These are phyloP conservation scores for Globisporangium alternatum DNA, from an alignment of 352 stramenopile species.

Conservation along the genomic window DNA sequence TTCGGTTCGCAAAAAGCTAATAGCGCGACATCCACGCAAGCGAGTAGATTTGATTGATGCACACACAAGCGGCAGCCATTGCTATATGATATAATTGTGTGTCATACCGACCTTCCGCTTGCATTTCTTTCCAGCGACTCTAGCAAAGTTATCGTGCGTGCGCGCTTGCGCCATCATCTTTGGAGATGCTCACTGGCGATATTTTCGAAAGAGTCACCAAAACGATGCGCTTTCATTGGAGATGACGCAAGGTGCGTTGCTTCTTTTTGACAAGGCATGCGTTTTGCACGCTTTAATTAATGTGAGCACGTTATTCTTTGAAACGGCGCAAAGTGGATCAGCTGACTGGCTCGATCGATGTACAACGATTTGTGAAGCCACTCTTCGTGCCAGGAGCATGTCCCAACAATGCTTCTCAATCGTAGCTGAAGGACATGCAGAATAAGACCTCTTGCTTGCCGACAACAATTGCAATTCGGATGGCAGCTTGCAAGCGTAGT, in stretches of 20 bases:
- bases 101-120: background rate
- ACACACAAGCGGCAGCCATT: background rate
- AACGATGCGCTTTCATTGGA: too few relatives aligned
- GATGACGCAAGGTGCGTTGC: too few relatives aligned
- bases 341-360: background rate
- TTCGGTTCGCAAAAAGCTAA: background rate
- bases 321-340: conserved; percentile 5
- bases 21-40: too few relatives aligned
- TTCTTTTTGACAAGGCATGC: too few relatives aligned
- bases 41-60: background rate
- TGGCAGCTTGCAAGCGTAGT: too few relatives aligned
- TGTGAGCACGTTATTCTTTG: background rate
- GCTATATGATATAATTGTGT: background rate
- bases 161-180: background rate
- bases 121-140: conserved; percentile 3
- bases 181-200: too few relatives aligned
- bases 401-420: background rate
- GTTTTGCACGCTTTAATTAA: too few relatives aligned
- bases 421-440: too few relatives aligned
- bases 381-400: too few relatives aligned
- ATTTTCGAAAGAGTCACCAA: too few relatives aligned
- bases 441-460: too few relatives aligned
- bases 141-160: background rate
- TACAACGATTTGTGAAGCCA: background rate
- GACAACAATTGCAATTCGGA: too few relatives aligned